Conservation (phyloP, 495 filamentous ascomycete genomes). For the Aspergillus nidulans region DNA sequence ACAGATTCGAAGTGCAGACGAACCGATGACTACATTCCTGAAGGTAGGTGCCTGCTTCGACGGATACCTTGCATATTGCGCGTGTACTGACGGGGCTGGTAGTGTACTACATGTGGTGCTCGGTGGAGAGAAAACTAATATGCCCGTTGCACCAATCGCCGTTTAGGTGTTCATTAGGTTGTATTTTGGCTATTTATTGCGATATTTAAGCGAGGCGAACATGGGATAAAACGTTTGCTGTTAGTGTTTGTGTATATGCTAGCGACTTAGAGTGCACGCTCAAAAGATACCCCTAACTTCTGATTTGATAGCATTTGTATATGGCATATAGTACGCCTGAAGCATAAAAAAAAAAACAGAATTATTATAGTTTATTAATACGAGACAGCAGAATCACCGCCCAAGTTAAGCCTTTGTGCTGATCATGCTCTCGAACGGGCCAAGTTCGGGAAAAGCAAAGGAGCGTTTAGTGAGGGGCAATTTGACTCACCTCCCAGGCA, state of each 20-base stretch:
- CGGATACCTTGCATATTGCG: slow-evolving; percentile 16
- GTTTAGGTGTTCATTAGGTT: background rate
- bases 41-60: slow-evolving; percentile 54
- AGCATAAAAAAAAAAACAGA: too few relatives aligned
- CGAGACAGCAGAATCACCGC: background rate
- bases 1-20: slow-evolving; percentile 96
- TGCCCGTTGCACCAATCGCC: background rate
- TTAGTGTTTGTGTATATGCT: background rate
- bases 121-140: slow-evolving; percentile 45
- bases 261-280: background rate
- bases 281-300: slow-evolving; percentile 4
- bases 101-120: slow-evolving; percentile 43
- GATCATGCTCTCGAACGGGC: background rate
- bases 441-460: slow-evolving; percentile 1
- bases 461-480: slow-evolving; percentile 12
- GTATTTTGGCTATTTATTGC: background rate
- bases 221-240: background rate
- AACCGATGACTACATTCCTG: slow-evolving; percentile 96
- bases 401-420: slow-evolving; percentile 4
- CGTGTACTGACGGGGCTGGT: slow-evolving; percentile 25
- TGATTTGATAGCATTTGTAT: background rate
- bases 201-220: slow-evolving; percentile 8
- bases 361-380: too few relatives aligned
- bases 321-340: too few relatives aligned
- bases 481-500: slow-evolving; percentile 11